These are phyloP conservation scores for Penicillium alfredii DNA, from an alignment of 495 filamentous ascomycete species.

Conservation along the genomic window DNA sequence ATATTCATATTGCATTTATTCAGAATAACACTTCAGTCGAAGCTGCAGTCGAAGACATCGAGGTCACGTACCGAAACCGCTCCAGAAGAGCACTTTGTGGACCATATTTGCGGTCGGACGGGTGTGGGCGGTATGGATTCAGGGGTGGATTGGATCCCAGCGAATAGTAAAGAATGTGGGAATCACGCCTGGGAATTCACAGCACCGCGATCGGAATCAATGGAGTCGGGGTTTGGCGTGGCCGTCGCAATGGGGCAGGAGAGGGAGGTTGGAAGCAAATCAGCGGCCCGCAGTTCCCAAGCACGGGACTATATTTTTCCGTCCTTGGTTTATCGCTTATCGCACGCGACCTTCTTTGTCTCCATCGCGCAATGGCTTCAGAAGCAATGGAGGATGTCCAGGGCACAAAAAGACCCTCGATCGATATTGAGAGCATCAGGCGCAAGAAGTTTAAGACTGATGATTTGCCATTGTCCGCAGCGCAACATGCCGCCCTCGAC, in stretches of 20 bases:
- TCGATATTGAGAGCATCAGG: constrained; percentile 35
- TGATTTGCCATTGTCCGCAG: constrained; percentile 69
- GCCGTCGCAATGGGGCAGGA: constrained; percentile 19
- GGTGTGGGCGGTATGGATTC: constrained; percentile 11
- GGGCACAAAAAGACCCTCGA: constrained; percentile 20
- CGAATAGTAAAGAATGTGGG: constrained; percentile 1
- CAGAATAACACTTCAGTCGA: background rate
- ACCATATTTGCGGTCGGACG: constrained; percentile 40
- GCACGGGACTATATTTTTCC: constrained; percentile 27
- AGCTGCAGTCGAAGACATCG: background rate
- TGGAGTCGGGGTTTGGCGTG: constrained; percentile 17
- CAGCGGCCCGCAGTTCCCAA: constrained; percentile 38
- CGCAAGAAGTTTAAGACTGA: constrained; percentile 75
- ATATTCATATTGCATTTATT: background rate
- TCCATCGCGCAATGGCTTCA: constrained; percentile 32
- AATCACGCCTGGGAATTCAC: too few relatives aligned
- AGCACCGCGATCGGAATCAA: constrained; percentile 15
- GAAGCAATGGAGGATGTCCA: constrained; percentile 29
- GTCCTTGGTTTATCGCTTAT: constrained; percentile 25
- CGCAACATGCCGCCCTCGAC: constrained; percentile 70
- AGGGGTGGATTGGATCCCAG: constrained; percentile 8
- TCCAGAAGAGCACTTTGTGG: constrained; percentile 91
- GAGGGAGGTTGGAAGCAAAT: constrained; percentile 38
- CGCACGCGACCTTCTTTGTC: constrained; percentile 17
- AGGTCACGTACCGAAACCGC: constrained; percentile 76